Conservation (phyloP, 2,329 filamentous ascomycete species). For the Talaromyces sp. region DNA sequence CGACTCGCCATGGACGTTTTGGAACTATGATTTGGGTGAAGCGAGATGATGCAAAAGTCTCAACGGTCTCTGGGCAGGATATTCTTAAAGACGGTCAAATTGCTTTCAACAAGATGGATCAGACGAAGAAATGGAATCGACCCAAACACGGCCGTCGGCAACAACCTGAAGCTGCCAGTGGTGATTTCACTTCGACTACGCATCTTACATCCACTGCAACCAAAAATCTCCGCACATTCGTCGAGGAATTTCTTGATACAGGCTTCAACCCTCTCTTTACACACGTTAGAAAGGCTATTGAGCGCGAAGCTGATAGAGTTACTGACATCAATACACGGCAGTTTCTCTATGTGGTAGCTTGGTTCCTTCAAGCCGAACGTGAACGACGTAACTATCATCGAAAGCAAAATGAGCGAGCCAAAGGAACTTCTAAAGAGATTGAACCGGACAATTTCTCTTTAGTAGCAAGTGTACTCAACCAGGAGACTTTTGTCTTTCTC, state of each 20-base stretch:
- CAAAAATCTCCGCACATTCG: conserved; percentile 72
- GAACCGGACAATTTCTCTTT: conserved; percentile 74
- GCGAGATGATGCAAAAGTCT: conserved; percentile 74
- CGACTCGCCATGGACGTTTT: conserved; percentile 86
- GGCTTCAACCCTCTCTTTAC: conserved; percentile 89
- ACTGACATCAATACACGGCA: conserved; percentile 72
- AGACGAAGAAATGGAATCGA: conserved; percentile 82
- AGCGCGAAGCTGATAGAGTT: conserved; percentile 79
- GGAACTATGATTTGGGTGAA: conserved; percentile 98
- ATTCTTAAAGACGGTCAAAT: conserved; percentile 67
- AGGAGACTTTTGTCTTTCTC: conserved; percentile 88
- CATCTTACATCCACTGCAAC: conserved; percentile 68
- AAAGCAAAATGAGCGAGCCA: conserved; percentile 46
- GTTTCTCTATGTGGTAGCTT: conserved; percentile 86
- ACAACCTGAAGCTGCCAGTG: conserved; percentile 53
- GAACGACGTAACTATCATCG: conserved; percentile 60
- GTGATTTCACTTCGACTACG: conserved; percentile 71
- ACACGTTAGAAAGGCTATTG: conserved; percentile 81
- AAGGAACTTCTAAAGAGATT: conserved; percentile 49
- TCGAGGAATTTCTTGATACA: conserved; percentile 89
- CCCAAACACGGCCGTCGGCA: conserved; percentile 61
- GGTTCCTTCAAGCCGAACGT: conserved; percentile 86
- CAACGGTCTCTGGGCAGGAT: conserved; percentile 83
- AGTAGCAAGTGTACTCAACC: conserved; percentile 82
- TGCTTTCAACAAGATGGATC: conserved; percentile 83